A percentile compares a stretch with the other conserved stretches of the same genome.
phyloP scores from a whole-genome alignment of 441 rosid genomes.

The Corymbia calophylla region DNA sequence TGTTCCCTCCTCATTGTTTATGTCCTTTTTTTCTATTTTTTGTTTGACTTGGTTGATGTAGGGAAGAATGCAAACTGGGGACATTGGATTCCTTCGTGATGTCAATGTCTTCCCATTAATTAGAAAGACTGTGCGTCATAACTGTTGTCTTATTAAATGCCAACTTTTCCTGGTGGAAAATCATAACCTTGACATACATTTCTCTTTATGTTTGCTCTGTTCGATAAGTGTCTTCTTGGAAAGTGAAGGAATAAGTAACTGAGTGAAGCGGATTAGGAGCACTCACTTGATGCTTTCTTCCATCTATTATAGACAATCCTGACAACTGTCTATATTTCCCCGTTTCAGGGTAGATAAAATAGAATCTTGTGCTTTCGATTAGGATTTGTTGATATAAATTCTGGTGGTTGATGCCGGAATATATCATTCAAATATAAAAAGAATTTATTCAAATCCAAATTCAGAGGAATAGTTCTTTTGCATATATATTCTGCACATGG shows the following conservation, averaged over 20 bases:
- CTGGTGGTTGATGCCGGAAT: not conserved
- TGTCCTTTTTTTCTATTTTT: not conserved
- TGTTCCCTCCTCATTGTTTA: not conserved
- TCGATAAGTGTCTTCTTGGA: not conserved
- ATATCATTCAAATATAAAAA: not conserved
- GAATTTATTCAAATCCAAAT: not conserved
- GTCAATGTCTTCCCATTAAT: not conserved
- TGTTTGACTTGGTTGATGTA: not conserved
- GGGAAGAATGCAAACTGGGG: not conserved
- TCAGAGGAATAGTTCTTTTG: not conserved
- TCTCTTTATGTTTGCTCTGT: not conserved
- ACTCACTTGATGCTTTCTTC: too few species aligned
- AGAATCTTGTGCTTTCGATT: not conserved
- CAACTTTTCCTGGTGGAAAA: not conserved
- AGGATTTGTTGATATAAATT: not conserved
- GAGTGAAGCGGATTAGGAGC: not conserved
- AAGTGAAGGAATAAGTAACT: not conserved
- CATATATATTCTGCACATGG: not conserved
- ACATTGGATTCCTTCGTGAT: not conserved
- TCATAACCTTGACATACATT: not conserved
- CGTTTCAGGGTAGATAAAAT: not conserved
- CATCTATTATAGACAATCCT: not conserved
- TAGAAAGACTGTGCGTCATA: not conserved
- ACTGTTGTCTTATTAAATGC: not conserved
- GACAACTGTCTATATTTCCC: not conserved